Evolutionary conservation across 306 rosid genomes (phyloP).

Genomic region (Lathyrus sativus): DNA sequence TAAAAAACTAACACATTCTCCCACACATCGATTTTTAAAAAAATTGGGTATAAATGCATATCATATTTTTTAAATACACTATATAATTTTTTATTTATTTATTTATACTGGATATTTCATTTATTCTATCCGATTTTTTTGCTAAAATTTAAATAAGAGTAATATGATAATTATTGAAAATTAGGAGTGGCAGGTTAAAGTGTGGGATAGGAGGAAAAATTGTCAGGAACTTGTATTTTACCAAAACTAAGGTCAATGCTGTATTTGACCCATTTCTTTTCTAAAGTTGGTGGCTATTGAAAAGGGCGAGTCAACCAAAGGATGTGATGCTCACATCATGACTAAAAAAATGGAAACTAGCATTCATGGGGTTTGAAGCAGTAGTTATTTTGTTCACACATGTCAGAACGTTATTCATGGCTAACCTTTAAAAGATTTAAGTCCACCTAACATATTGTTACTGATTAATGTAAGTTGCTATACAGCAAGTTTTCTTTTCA

Average conservation of each 20-base stretch:
- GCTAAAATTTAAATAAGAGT: too few species aligned
- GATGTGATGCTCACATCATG: not conserved
- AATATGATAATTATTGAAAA: not conserved
- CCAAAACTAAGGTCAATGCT: slow-evolving; percentile 28
- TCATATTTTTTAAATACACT: too few species aligned
- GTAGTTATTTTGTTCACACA: not conserved
- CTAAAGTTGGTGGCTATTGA: slow-evolving; percentile 12
- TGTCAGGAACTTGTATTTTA: not conserved
- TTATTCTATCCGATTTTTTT: too few species aligned
- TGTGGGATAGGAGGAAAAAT: too few species aligned
- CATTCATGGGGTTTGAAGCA: slow-evolving; percentile 3
- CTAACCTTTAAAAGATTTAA: not conserved
- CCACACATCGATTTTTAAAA: too few species aligned
- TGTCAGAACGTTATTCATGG: not conserved
- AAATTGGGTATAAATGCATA: too few species aligned
- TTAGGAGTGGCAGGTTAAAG: too few species aligned
- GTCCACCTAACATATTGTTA: not conserved
- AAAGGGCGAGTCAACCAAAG: slow-evolving; percentile 24
- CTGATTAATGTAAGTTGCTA: not conserved
- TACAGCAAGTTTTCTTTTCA: too few species aligned
- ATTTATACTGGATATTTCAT: too few species aligned
- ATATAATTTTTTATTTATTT: too few species aligned
- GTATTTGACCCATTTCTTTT: slow-evolving; percentile 18
- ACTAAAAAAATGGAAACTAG: not conserved
- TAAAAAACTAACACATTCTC: too few species aligned